Percentiles rank a stretch among this genome's conserved stretches.
These are phyloP conservation scores for Viola pubescens DNA, from an alignment of 441 rosid genomes.

Conservation along the genomic window DNA sequence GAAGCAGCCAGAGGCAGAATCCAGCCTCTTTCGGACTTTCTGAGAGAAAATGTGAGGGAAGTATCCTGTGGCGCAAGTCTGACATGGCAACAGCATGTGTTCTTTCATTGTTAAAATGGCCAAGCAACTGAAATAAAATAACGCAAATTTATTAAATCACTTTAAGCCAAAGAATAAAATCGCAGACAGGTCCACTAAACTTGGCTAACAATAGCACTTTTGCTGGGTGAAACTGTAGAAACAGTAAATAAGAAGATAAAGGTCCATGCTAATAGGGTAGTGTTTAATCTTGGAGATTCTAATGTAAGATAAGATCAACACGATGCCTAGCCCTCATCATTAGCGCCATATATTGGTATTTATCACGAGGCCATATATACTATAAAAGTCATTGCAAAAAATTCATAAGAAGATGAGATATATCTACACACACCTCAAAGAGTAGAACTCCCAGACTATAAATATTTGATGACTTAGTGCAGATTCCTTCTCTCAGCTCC, in stretches of 20 bases:
- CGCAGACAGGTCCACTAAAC: not conserved
- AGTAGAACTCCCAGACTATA: constrained; percentile 84
- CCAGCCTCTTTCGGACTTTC: constrained; percentile 94
- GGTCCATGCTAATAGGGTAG: too few species aligned
- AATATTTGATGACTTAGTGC: constrained; percentile 57
- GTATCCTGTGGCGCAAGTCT: constrained; percentile 72
- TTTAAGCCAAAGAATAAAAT: too few species aligned
- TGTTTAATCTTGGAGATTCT: too few species aligned
- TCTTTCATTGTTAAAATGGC: constrained; percentile 60
- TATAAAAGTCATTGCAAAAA: not conserved
- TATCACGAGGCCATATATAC: too few species aligned
- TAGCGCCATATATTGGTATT: too few species aligned
- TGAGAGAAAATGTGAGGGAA: constrained; percentile 77
- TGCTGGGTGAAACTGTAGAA: not conserved
- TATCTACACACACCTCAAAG: constrained; percentile 56
- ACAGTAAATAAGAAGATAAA: too few species aligned
- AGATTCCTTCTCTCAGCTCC: constrained; percentile 43
- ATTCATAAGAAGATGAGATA: constrained; percentile 8
- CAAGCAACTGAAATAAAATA: constrained; percentile 56
- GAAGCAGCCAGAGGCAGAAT: constrained; percentile 81
- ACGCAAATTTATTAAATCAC: constrained; percentile 12
- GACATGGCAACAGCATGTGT: constrained; percentile 66
- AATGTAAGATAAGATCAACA: too few species aligned
- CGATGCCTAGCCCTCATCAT: too few species aligned
- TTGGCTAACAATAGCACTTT: not conserved